Evolutionary conservation across 2,329 filamentous ascomycete species (phyloP).

Genomic region (Oidium heveae): DNA sequence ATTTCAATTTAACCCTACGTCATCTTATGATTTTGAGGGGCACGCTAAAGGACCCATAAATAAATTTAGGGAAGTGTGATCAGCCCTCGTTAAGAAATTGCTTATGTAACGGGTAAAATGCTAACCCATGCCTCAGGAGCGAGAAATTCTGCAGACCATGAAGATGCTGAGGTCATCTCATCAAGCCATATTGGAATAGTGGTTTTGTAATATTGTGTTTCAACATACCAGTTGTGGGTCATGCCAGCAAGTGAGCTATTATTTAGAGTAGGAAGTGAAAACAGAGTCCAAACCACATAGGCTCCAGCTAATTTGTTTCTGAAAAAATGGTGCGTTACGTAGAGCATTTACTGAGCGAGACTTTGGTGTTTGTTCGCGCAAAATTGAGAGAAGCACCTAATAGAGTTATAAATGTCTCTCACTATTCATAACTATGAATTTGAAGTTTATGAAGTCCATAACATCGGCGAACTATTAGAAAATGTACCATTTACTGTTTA

Average conservation of each 20-base stretch:
- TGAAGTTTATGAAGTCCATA: conserved; percentile 37
- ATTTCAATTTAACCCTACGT: too few relatives aligned
- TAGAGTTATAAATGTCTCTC: conserved; percentile 47
- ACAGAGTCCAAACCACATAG: too few relatives aligned
- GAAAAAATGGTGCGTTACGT: too few relatives aligned
- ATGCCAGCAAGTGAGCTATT: conserved; percentile 23
- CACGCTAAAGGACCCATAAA: too few relatives aligned
- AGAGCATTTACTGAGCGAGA: conserved; percentile 56
- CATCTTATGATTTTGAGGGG: too few relatives aligned
- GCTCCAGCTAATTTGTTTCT: too few relatives aligned
- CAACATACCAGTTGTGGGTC: conserved; percentile 28
- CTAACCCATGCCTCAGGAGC: conserved; percentile 32
- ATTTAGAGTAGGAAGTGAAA: conserved; percentile 13
- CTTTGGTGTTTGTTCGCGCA: conserved; percentile 52
- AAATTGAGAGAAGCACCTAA: conserved; percentile 48
- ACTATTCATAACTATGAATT: conserved; percentile 56
- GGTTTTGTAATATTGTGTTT: conserved; percentile 35
- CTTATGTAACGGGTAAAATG: too few relatives aligned
- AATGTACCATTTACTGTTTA: conserved; percentile 44
- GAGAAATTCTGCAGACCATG: conserved; percentile 33
- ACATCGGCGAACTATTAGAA: conserved; percentile 33
- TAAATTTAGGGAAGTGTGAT: too few relatives aligned
- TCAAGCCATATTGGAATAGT: conserved; percentile 43
- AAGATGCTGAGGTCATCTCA: conserved; percentile 18
- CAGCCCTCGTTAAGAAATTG: too few relatives aligned